These are phyloP conservation scores for Phytophthora chlamydospora DNA, from an alignment of 352 stramenopile genomes.

Conservation along the genomic window DNA sequence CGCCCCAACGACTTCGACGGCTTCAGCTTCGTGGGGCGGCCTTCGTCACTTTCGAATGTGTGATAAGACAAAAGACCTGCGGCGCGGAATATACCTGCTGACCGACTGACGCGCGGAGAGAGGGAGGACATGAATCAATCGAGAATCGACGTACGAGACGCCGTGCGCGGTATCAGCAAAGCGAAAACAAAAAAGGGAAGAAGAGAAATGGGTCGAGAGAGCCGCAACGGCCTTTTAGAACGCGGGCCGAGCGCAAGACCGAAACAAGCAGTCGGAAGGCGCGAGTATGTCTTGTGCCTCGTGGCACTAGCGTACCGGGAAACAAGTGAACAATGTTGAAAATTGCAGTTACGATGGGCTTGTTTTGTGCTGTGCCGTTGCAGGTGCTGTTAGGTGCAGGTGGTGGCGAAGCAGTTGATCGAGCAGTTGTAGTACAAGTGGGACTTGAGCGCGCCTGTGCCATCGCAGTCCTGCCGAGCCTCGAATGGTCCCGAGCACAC, in stretches of 20 bases:
- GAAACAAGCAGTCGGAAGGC: slow-evolving; percentile 31
- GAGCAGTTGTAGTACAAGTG: slow-evolving; percentile 71
- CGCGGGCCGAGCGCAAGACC: slow-evolving; percentile 29
- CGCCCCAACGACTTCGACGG: slow-evolving; percentile 89
- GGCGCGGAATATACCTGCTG: slow-evolving; percentile 30
- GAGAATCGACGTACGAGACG: slow-evolving; percentile 18
- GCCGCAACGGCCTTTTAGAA: slow-evolving; percentile 42
- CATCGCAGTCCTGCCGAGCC: slow-evolving; percentile 50
- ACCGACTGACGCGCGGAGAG: slow-evolving; percentile 6
- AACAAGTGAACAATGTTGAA: slow-evolving; percentile 53
- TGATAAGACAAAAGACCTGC: slow-evolving; percentile 28
- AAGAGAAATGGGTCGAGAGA: slow-evolving; percentile 33
- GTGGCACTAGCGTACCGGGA: slow-evolving; percentile 35
- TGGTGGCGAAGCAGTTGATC: slow-evolving; percentile 58
- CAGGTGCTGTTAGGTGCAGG: slow-evolving; percentile 43
- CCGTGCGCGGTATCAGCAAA: slow-evolving; percentile 28
- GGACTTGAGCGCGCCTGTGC: slow-evolving; percentile 31
- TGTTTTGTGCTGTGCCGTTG: slow-evolving; percentile 12
- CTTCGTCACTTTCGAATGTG: slow-evolving; percentile 70
- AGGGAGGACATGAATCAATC: slow-evolving; percentile 11
- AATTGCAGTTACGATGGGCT: slow-evolving; percentile 31
- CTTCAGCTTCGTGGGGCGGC: slow-evolving; percentile 91
- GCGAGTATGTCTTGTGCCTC: slow-evolving; percentile 30
- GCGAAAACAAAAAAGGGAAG: slow-evolving; percentile 23
- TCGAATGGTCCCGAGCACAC: slow-evolving; percentile 65